A percentile compares a stretch with the other conserved stretches of the same genome.
Conservation (phyloP, 2,329 filamentous ascomycete species). For the Trichoderma sp. region DNA sequence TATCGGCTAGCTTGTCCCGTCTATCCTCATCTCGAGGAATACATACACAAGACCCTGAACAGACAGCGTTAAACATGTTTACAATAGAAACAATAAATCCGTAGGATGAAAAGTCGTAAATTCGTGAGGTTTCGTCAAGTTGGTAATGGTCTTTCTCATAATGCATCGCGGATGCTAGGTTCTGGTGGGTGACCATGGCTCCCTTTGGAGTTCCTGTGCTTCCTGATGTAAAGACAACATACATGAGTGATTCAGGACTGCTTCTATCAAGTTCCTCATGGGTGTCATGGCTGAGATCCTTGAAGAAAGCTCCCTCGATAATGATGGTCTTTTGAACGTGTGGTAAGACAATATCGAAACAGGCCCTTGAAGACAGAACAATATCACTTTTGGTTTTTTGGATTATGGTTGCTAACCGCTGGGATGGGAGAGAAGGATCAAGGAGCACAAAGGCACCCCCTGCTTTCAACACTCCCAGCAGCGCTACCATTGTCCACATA, state of each 20-base stretch:
- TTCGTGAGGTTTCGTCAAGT: not conserved
- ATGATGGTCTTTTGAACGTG: not conserved
- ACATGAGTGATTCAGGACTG: not conserved
- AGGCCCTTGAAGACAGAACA: too few relatives aligned
- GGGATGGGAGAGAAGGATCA: not conserved
- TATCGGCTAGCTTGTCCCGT: not conserved
- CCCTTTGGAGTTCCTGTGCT: not conserved
- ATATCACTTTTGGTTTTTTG: too few relatives aligned
- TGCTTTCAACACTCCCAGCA: not conserved
- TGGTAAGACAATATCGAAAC: too few relatives aligned
- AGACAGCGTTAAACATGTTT: not conserved
- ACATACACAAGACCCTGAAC: not conserved
- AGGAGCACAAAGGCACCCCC: not conserved
- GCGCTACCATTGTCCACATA: too few relatives aligned
- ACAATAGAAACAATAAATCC: not conserved
- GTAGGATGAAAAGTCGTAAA: not conserved
- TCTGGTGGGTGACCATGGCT: conserved; percentile 1
- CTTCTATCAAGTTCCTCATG: not conserved
- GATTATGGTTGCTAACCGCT: too few relatives aligned
- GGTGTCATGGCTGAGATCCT: not conserved
- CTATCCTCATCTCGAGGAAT: not conserved
- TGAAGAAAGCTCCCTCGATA: not conserved
- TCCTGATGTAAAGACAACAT: not conserved
- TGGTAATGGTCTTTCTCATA: not conserved
- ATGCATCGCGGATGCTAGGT: not conserved